Evolutionary conservation across 148 eudicot species (phyloP).

Genomic region (Spergularia bocconei): DNA sequence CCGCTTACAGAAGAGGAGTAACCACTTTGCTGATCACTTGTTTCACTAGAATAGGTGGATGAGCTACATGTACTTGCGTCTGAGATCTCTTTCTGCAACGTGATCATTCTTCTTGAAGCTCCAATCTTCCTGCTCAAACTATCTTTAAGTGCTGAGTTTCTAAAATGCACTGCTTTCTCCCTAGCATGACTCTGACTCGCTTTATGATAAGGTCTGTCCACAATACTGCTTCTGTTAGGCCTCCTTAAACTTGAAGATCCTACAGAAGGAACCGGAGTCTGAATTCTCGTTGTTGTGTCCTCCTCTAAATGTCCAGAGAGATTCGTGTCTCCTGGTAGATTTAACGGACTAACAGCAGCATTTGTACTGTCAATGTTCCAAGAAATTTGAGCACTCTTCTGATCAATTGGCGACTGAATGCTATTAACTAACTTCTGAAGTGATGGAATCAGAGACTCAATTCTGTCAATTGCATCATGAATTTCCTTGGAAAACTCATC

Average conservation of each 20-base stretch:
- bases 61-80: constrained; percentile 25
- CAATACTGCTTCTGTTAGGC: constrained; percentile 7
- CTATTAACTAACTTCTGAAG: constrained; percentile 31
- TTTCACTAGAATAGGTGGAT: constrained; percentile 30
- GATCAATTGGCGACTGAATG: not conserved
- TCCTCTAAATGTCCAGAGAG: constrained; percentile 2
- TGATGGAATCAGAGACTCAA: constrained; percentile 43
- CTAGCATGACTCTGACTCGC: constrained; percentile 12
- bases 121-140: not conserved
- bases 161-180: not conserved
- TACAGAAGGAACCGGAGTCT: constrained; percentile 14
- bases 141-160: not conserved
- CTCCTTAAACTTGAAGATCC: constrained; percentile 18
- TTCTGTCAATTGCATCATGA: constrained; percentile 40
- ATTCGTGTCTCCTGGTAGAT: not conserved
- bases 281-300: constrained; percentile 13
- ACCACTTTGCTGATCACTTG: too few species aligned
- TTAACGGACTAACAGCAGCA: not conserved
- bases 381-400: not conserved
- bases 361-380: not conserved
- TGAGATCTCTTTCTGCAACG: constrained; percentile 13
- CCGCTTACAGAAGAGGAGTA: too few species aligned
- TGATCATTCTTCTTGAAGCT: not conserved
- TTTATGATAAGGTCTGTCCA: constrained; percentile 6
- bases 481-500: constrained; percentile 37